Conservation (phyloP, 1,139 yeast species). For the Hanseniaspora uvarum region DNA sequence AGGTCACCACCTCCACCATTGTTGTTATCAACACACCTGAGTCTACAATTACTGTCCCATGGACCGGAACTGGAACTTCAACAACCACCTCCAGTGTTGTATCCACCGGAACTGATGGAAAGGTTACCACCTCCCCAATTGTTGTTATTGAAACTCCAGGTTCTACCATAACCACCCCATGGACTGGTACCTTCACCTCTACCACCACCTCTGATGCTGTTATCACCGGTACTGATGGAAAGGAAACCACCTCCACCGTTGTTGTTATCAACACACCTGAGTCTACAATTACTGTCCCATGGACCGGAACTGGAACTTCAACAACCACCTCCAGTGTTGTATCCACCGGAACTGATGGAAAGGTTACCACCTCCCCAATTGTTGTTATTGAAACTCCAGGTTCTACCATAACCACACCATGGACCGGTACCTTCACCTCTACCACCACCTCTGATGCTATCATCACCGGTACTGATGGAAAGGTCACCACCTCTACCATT, state of each 20-base stretch:
- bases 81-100: not conserved
- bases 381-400: not conserved
- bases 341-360: not conserved
- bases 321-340: not conserved
- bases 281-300: not conserved
- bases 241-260: not conserved
- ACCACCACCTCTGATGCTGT: not conserved
- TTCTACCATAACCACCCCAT: not conserved
- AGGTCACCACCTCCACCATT: not conserved
- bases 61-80: not conserved
- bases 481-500: not conserved
- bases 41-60: not conserved
- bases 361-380: not conserved
- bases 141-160: not conserved
- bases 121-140: not conserved
- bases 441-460: not conserved
- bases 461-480: not conserved
- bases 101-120: not conserved
- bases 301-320: not conserved
- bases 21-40: not conserved
- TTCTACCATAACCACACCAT: not conserved
- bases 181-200: not conserved
- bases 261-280: not conserved
- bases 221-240: not conserved
- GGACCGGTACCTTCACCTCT: not conserved